A percentile compares a stretch with the other conserved stretches of the same genome.
These are phyloP conservation scores for Tolypocladium pustulatum DNA, from an alignment of 2,329 filamentous ascomycete species.

Conservation along the genomic window DNA sequence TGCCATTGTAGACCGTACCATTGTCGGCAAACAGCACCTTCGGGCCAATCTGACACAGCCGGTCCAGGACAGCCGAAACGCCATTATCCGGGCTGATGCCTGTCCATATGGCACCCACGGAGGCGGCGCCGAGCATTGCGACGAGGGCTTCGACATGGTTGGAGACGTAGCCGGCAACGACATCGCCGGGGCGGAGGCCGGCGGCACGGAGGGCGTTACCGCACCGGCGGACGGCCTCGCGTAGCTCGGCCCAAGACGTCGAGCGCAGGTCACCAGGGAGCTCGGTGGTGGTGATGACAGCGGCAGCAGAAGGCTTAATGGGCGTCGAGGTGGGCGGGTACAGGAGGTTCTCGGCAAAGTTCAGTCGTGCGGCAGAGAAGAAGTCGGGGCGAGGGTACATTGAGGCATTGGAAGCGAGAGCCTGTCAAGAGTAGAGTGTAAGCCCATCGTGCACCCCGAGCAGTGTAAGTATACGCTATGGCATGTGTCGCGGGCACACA, in stretches of 20 bases:
- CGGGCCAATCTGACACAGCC: constrained; percentile 76
- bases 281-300: constrained; percentile 77
- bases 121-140: constrained; percentile 74
- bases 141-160: constrained; percentile 84
- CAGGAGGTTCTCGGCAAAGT: constrained; percentile 92
- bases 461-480: neutral
- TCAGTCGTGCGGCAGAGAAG: constrained; percentile 69
- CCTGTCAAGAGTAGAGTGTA: constrained; percentile 30
- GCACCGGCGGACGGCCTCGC: constrained; percentile 66
- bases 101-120: constrained; percentile 84
- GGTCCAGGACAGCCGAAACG: constrained; percentile 80
- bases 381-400: constrained; percentile 86
- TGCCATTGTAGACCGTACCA: constrained; percentile 82
- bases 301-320: constrained; percentile 46
- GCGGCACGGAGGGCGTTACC: constrained; percentile 57
- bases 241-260: constrained; percentile 67
- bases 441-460: neutral
- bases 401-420: constrained; percentile 52
- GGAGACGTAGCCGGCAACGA: constrained; percentile 68
- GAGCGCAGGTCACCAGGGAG: constrained; percentile 43
- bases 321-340: constrained; percentile 47
- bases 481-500: neutral
- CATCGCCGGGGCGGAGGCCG: constrained; percentile 46
- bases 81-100: constrained; percentile 88
- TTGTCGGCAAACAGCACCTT: constrained; percentile 80